phyloP scores from a whole-genome alignment of 495 filamentous ascomycete genomes.

The Neurospora sp. region DNA sequence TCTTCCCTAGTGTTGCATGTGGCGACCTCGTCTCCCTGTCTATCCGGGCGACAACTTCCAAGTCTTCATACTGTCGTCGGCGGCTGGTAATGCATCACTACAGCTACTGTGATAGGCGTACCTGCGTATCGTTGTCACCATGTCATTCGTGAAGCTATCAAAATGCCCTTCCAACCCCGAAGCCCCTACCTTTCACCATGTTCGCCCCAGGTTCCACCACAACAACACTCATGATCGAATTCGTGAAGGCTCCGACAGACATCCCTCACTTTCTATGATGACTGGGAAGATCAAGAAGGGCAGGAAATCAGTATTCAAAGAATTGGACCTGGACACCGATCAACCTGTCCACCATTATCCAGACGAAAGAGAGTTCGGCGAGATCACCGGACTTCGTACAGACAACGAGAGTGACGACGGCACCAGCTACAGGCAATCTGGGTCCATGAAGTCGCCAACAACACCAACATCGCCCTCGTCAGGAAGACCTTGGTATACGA shows the following conservation, averaged over 20 bases:
- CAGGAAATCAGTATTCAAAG: constrained; percentile 35
- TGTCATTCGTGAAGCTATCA: constrained; percentile 15
- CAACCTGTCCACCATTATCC: constrained; percentile 8
- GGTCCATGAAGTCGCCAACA: constrained; percentile 1
- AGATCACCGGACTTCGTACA: constrained; percentile 13
- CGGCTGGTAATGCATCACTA: constrained; percentile 1
- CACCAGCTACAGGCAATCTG: background rate
- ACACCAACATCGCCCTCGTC: constrained; percentile 6
- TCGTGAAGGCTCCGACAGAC: constrained; percentile 27
- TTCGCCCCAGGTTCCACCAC: constrained; percentile 36
- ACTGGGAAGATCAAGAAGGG: constrained; percentile 26
- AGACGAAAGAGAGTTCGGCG: constrained; percentile 16
- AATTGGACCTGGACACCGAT: constrained; percentile 33
- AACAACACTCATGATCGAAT: constrained; percentile 33
- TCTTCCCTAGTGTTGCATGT: background rate
- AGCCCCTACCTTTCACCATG: constrained; percentile 5
- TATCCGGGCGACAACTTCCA: background rate
- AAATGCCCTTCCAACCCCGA: constrained; percentile 16
- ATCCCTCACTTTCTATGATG: constrained; percentile 25
- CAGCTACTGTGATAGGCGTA: background rate
- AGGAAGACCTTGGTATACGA: constrained; percentile 27
- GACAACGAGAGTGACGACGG: constrained; percentile 1
- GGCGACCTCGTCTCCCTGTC: background rate
- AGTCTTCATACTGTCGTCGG: background rate
- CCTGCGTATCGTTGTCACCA: constrained; percentile 10